Base-by-base conservation (phyloP, 768 basidiomycete genomes). In the Asterophora lycoperdoides region DNA sequence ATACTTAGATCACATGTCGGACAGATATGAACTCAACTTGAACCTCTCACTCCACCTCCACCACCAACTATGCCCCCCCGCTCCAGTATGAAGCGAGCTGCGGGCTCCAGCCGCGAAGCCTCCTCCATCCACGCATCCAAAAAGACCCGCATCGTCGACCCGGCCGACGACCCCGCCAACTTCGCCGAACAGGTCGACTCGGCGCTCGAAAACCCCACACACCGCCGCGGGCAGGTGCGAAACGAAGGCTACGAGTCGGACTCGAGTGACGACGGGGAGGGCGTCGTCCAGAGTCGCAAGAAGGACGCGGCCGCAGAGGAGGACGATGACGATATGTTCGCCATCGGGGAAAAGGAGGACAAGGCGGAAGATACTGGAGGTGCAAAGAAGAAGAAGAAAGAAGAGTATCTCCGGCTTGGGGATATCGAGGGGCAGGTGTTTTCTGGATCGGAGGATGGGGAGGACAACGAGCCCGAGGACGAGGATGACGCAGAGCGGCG, bases 361-460 rank as follows among this genome's bases (percentile, higher is more conserved):
- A 76, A 77, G 57, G 69, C 70, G 15, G 70, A 74, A 9, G 71
- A 67, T n/a, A 30, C 40, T 4, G 53, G 14, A 29, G 23, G 45
- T 9, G 54, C 55, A 46, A 78, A 75, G 68, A 81, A 81, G 66
- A 79, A 82, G 66, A 79, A 82, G 67, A 79, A 81, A 60, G 78
- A 83, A 54, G 81, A 83, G 60, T 96, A 78, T 64, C 70, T 99
- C 66, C 78, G 89, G 41, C 72, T 98, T 14, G 91, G 91, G 6
- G 95, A 99, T 63, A 95, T 98, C 59, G 94, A 97, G 65, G 96
- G 96, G 0, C 96, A 99, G 64, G 94, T 93, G 62, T 98, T 99
- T 19, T 71, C 71, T 0, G 74, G 64, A 3, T 73, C 74, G 0
- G 79, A 68, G 0, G 71, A 64, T 13, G 76, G 70, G 7, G 67